These are phyloP conservation scores for Penicillium sp. DNA, from an alignment of 2,329 filamentous ascomycete genomes.

Conservation along the genomic window DNA sequence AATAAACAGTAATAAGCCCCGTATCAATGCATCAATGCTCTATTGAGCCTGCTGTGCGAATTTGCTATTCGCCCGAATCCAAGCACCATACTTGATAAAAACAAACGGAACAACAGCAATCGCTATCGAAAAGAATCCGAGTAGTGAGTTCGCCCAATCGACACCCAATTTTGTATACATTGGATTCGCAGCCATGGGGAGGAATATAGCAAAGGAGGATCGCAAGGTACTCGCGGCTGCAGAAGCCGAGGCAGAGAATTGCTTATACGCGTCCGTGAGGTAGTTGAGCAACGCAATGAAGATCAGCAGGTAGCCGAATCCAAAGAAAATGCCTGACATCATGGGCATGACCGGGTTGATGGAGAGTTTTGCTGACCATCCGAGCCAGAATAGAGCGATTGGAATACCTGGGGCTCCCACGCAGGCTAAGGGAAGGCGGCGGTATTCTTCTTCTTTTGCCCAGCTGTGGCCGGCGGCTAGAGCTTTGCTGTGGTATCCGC, in stretches of 20 bases:
- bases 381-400: slow-evolving; percentile 39
- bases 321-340: slow-evolving; percentile 33
- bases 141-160: slow-evolving; percentile 44
- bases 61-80: slow-evolving; percentile 31
- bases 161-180: slow-evolving; percentile 44
- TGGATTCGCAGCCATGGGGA: slow-evolving; percentile 45
- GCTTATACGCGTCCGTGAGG: slow-evolving; percentile 49
- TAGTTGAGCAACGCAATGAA: slow-evolving; percentile 52
- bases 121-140: slow-evolving; percentile 44
- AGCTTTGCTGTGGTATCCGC: not conserved
- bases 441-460: slow-evolving; percentile 18
- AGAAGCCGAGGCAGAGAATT: slow-evolving; percentile 48
- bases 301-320: slow-evolving; percentile 45
- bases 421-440: slow-evolving; percentile 41
- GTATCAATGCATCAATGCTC: not conserved
- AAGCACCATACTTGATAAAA: slow-evolving; percentile 41
- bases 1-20: not conserved
- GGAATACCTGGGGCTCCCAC: slow-evolving; percentile 44
- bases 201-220: slow-evolving; percentile 45
- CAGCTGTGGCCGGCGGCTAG: not conserved
- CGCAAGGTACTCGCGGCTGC: slow-evolving; percentile 47
- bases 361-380: slow-evolving; percentile 28
- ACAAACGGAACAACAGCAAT: slow-evolving; percentile 41
- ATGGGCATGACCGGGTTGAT: slow-evolving; percentile 37
- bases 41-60: not conserved